phyloP scores from a whole-genome alignment of 192 early-diverging fungal species.

The Podila verticillata region DNA sequence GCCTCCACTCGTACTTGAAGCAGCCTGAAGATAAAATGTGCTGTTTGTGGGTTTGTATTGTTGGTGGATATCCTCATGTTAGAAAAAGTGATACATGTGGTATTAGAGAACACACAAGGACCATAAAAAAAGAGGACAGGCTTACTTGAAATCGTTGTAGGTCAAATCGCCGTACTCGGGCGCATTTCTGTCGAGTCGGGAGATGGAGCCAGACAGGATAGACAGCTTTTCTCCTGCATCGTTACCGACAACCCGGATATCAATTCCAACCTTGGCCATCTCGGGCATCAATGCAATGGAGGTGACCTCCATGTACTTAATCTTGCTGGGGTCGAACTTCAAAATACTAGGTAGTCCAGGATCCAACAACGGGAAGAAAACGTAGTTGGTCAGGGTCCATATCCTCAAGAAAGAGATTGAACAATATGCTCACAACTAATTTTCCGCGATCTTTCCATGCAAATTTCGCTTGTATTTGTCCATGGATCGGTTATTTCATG shows the following conservation, averaged over 20 bases:
- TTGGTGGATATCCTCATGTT: neutral
- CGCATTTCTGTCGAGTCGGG: constrained; percentile 81
- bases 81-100: neutral
- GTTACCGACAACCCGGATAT: constrained; percentile 83
- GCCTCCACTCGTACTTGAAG: constrained; percentile 79
- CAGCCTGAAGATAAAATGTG: constrained; percentile 80
- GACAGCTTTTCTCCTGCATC: constrained; percentile 86
- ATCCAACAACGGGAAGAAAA: neutral
- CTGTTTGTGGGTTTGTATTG: neutral
- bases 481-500: neutral
- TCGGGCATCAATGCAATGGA: constrained; percentile 75
- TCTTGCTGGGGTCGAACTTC: constrained; percentile 75
- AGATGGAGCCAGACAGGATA: constrained; percentile 84
- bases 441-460: neutral
- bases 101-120: constrained; percentile 48
- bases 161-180: constrained; percentile 85
- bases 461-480: neutral
- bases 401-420: neutral
- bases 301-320: constrained; percentile 76
- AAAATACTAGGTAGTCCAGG: constrained; percentile 26
- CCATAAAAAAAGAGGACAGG: neutral
- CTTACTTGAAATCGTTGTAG: constrained; percentile 73
- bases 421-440: no score
- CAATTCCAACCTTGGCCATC: constrained; percentile 80
- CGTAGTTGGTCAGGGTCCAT: no score